Evolutionary conservation across 345 rosid species (phyloP).

Genomic region (Acer campestre): DNA sequence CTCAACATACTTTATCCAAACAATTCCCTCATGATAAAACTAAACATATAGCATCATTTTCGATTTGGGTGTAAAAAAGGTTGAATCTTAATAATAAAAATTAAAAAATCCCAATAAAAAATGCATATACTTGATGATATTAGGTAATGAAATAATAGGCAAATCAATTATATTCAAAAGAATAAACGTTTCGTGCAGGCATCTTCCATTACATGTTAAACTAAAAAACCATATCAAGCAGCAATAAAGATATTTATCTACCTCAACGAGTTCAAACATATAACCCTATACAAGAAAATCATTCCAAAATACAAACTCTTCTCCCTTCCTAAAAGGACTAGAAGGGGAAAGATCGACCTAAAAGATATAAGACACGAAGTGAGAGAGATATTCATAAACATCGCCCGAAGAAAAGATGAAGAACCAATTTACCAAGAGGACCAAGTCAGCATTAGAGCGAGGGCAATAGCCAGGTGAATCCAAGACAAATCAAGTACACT

Average conservation of each 20-base stretch:
- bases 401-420: conserved; percentile 7
- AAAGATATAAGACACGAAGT: conserved; percentile 6
- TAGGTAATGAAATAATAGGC: not conserved
- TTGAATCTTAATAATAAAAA: too few species aligned
- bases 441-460: conserved; percentile 29
- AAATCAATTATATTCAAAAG: conserved; percentile 10
- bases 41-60: too few species aligned
- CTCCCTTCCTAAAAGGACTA: conserved; percentile 21
- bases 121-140: not conserved
- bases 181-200: conserved; percentile 2
- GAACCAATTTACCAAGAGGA: conserved; percentile 21
- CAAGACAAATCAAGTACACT: conserved; percentile 40
- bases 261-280: conserved; percentile 23
- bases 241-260: conserved; percentile 22
- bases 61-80: too few species aligned
- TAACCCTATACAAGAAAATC: conserved; percentile 35
- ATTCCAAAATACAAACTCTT: conserved; percentile 34
- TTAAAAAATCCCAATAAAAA: not conserved
- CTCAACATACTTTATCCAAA: too few species aligned
- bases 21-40: too few species aligned
- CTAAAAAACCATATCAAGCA: not conserved
- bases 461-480: conserved; percentile 6
- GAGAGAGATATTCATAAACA: not conserved
- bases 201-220: conserved; percentile 25
- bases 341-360: conserved; percentile 18